Evolutionary conservation across 768 basidiomycete species (phyloP).

Genomic region (Porphyrellus cyaneotinctus): DNA sequence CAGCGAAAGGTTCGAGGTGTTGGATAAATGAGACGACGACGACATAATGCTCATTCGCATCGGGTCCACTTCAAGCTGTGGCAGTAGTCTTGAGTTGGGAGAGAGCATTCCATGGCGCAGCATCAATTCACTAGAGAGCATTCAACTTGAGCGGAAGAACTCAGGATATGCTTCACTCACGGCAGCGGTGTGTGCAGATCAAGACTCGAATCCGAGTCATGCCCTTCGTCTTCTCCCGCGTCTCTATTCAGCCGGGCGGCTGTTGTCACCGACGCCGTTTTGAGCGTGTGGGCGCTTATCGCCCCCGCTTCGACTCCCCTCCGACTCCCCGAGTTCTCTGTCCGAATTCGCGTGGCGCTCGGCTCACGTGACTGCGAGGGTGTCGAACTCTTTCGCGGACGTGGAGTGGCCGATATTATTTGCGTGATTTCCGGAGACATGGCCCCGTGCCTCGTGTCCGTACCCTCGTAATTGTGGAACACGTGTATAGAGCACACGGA

Average conservation of each 20-base stretch:
- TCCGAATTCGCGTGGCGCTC: conserved; percentile 15
- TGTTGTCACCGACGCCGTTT: background rate
- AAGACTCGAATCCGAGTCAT: conserved; percentile 59
- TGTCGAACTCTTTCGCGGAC: conserved; percentile 29
- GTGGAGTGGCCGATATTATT: conserved; percentile 38
- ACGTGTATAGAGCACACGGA: conserved; percentile 12
- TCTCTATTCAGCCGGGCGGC: background rate
- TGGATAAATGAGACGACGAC: conserved; percentile 25
- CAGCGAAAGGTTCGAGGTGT: conserved; percentile 23
- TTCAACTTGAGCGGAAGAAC: background rate
- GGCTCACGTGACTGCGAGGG: conserved; percentile 24
- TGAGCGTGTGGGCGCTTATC: conserved; percentile 2
- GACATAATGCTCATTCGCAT: conserved; percentile 28
- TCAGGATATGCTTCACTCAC: conserved; percentile 38
- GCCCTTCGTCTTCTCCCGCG: conserved; percentile 29
- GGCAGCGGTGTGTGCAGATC: conserved; percentile 68
- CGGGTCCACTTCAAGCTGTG: conserved; percentile 19
- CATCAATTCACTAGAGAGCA: conserved; percentile 52
- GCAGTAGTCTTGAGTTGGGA: conserved; percentile 58
- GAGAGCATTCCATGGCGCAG: conserved; percentile 63
- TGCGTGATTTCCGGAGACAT: conserved; percentile 38
- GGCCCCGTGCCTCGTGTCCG: conserved; percentile 14
- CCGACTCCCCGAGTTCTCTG: conserved; percentile 10
- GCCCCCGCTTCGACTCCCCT: conserved; percentile 9
- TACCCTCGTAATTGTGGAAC: conserved; percentile 7